phyloP scores from a whole-genome alignment of 2,329 filamentous ascomycete genomes.

The Dendrostoma leiphaemia region DNA sequence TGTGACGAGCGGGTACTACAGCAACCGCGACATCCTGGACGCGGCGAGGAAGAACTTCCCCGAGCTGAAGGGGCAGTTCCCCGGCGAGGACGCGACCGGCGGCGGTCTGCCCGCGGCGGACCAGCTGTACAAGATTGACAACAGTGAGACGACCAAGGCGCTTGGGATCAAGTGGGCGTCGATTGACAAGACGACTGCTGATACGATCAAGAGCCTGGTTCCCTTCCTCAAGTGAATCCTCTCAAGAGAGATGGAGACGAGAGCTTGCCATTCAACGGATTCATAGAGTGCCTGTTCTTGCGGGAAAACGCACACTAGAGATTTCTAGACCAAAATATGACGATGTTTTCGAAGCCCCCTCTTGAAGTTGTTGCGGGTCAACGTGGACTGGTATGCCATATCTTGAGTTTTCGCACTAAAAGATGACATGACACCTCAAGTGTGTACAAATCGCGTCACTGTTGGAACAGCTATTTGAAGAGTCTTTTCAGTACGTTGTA shows the following conservation, averaged over 20 bases:
- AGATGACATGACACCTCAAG: no score
- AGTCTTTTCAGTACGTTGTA: no score
- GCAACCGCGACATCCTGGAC: slow-evolving; percentile 43
- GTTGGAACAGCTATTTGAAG: no score
- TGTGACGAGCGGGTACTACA: slow-evolving; percentile 44
- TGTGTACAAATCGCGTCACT: no score
- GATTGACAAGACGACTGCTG: slow-evolving; percentile 60
- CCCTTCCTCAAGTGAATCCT: slow-evolving; percentile 34
- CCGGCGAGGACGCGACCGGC: slow-evolving; percentile 40
- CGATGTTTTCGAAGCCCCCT: no score
- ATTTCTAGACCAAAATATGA: no score
- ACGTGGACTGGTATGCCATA: no score
- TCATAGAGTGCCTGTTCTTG: no score
- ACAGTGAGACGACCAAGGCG: slow-evolving; percentile 54
- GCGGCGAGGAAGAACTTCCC: slow-evolving; percentile 48
- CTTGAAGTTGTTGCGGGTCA: no score
- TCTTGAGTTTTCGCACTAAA: no score
- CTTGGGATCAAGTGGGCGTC: slow-evolving; percentile 62
- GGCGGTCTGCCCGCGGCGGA: slow-evolving; percentile 39
- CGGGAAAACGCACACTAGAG: no score
- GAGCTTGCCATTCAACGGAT: no score
- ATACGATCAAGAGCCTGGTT: slow-evolving; percentile 64
- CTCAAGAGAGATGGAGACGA: neutral
- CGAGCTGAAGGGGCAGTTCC: slow-evolving; percentile 46
- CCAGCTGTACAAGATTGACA: slow-evolving; percentile 54